Conservation (phyloP, 2,329 filamentous ascomycete genomes). For the Coccinonectria pachysandricola region DNA sequence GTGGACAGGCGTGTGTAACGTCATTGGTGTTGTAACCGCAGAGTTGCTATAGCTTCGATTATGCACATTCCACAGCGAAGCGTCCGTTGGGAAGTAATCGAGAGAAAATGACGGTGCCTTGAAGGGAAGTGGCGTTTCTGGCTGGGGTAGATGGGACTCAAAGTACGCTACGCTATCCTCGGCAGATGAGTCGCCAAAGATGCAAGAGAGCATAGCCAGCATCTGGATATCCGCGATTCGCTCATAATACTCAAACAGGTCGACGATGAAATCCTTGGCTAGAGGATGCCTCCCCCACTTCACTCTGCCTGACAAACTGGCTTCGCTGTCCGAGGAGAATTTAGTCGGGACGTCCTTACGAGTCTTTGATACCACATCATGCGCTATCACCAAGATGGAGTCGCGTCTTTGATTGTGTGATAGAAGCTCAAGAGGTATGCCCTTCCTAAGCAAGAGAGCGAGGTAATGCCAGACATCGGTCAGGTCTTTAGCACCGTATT, state of each 20-base stretch:
- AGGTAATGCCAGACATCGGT: constrained; percentile 78
- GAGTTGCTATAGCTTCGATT: constrained; percentile 44
- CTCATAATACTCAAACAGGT: constrained; percentile 56
- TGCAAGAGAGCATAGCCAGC: constrained; percentile 61
- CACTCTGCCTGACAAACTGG: constrained; percentile 44
- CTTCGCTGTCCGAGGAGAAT: constrained; percentile 6
- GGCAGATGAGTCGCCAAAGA: constrained; percentile 52
- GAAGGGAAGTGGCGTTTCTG: constrained; percentile 53
- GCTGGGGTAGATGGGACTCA: constrained; percentile 44
- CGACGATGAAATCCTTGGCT: constrained; percentile 48
- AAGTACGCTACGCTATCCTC: constrained; percentile 47
- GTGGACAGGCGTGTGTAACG: constrained; percentile 43
- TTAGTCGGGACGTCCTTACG: constrained; percentile 8
- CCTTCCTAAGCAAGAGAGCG: constrained; percentile 64
- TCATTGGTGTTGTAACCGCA: constrained; percentile 45
- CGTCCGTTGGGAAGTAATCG: constrained; percentile 54
- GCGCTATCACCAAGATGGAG: constrained; percentile 59
- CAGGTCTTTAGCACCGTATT: constrained; percentile 59
- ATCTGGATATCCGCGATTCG: constrained; percentile 55
- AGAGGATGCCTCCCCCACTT: constrained; percentile 60
- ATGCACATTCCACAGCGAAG: constrained; percentile 41
- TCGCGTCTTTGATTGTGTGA: constrained; percentile 43
- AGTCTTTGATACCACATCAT: constrained; percentile 40
- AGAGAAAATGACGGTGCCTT: constrained; percentile 57
- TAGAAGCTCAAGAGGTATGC: constrained; percentile 60